phyloP scores from a whole-genome alignment of 768 basidiomycete species.

The Lentinula lateritia region DNA sequence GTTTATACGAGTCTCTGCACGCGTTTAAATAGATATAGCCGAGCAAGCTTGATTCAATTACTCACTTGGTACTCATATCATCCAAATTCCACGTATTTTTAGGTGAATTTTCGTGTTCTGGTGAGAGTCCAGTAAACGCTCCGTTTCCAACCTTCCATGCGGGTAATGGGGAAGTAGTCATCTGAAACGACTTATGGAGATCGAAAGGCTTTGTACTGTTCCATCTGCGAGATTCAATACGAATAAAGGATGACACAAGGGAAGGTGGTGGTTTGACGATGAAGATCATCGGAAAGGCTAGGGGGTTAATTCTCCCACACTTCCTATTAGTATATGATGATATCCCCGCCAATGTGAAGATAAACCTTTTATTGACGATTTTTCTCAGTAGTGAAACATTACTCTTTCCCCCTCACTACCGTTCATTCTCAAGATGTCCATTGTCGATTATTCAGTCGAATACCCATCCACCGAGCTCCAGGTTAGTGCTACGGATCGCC shows the following conservation, averaged over 20 bases:
- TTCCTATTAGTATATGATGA: neutral
- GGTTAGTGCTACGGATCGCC: neutral
- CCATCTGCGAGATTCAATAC: neutral
- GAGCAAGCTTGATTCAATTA: neutral
- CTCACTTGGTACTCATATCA: conserved; percentile 23
- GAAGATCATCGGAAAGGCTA: neutral
- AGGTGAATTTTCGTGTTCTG: conserved; percentile 24
- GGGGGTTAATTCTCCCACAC: neutral
- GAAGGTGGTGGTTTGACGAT: neutral
- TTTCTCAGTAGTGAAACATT: neutral
- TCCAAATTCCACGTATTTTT: conserved; percentile 38
- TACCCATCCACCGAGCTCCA: conserved; percentile 1
- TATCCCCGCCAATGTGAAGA: too few species aligned
- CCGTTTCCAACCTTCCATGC: conserved; percentile 40
- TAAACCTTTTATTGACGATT: neutral
- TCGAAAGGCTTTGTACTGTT: neutral
- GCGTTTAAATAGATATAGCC: neutral
- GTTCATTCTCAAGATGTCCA: neutral
- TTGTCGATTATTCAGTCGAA: conserved; percentile 1
- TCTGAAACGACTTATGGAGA: conserved; percentile 20
- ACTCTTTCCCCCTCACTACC: neutral
- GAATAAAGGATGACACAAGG: neutral
- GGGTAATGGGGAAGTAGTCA: conserved; percentile 33
- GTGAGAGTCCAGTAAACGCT: conserved; percentile 21
- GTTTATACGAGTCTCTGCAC: conserved; percentile 35